Evolutionary conservation across 345 rosid genomes (phyloP).

Genomic region (Acer negundo): DNA sequence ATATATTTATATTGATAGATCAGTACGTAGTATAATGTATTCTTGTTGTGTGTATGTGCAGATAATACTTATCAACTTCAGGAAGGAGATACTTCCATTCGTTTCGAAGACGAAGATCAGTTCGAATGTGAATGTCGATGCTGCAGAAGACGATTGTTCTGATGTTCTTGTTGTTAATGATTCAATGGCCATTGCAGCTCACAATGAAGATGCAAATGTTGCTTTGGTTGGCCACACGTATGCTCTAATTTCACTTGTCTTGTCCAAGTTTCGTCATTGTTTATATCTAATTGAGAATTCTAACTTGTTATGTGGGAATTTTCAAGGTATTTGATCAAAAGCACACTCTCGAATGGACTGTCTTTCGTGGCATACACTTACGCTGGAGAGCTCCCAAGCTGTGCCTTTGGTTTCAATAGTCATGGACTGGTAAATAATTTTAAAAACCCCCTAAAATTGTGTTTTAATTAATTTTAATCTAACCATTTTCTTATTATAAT

Average conservation of each 20-base stretch:
- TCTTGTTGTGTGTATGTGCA: constrained; percentile 21
- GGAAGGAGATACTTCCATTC: constrained; percentile 69
- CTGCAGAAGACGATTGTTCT: constrained; percentile 49
- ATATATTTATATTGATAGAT: background rate
- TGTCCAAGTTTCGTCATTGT: background rate
- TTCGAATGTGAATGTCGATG: background rate
- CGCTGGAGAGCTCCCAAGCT: constrained; percentile 74
- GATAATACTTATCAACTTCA: constrained; percentile 58
- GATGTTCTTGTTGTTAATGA: constrained; percentile 49
- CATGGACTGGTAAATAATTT: constrained; percentile 45
- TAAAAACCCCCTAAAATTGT: background rate
- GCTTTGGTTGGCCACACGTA: constrained; percentile 63
- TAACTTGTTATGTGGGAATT: background rate
- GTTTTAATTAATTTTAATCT: background rate
- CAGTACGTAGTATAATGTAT: background rate
- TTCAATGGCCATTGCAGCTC: constrained; percentile 54
- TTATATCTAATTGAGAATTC: background rate
- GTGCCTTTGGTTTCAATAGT: constrained; percentile 61
- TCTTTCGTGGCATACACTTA: constrained; percentile 52
- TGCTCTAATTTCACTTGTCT: background rate
- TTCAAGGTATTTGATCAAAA: constrained; percentile 47
- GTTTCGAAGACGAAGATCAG: constrained; percentile 34
- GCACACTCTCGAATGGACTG: constrained; percentile 37
- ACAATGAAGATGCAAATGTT: constrained; percentile 62
- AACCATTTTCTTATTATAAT: background rate